Evolutionary conservation across 1,284 basidiomycete genomes (phyloP).

Genomic region (Ustilago sp.): DNA sequence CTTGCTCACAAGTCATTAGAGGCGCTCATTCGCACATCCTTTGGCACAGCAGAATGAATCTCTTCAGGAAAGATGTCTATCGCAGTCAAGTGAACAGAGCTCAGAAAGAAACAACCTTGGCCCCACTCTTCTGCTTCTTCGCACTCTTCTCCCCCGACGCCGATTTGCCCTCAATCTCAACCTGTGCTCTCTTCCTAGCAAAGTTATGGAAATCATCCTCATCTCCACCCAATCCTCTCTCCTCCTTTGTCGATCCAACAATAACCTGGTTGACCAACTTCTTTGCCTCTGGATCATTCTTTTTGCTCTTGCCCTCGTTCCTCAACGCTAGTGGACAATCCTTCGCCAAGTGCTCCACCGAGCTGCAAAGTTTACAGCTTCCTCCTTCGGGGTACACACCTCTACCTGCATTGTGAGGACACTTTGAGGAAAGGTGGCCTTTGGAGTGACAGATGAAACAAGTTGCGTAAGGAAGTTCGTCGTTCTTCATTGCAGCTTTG

Average conservation of each 20-base stretch:
- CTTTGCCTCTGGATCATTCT: slow-evolving; percentile 28
- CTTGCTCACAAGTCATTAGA: too few species aligned
- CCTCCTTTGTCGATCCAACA: slow-evolving; percentile 68
- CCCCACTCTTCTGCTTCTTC: slow-evolving; percentile 17
- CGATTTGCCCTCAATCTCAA: slow-evolving; percentile 71
- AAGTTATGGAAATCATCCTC: slow-evolving; percentile 92
- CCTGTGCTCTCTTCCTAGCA: slow-evolving; percentile 75
- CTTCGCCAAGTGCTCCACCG: slow-evolving; percentile 85
- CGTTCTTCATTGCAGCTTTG: slow-evolving; percentile 73
- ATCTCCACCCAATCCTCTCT: slow-evolving; percentile 79
- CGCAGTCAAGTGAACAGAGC: background rate
- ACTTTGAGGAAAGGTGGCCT: slow-evolving; percentile 84
- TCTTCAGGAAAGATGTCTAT: too few species aligned
- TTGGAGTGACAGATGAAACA: slow-evolving; percentile 84
- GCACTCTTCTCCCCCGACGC: slow-evolving; percentile 15
- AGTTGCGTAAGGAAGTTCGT: slow-evolving; percentile 82
- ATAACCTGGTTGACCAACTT: slow-evolving; percentile 30
- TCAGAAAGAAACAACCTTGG: slow-evolving; percentile 47
- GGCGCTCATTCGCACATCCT: too few species aligned
- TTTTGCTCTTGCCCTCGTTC: slow-evolving; percentile 61
- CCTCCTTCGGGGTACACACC: slow-evolving; percentile 93
- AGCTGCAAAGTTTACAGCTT: slow-evolving; percentile 89
- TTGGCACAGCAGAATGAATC: too few species aligned
- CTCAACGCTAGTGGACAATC: slow-evolving; percentile 79
- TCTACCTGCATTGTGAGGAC: slow-evolving; percentile 81